Base-by-base conservation (phyloP, 495 filamentous ascomycete species). In the Lophiostoma macrostomum region DNA sequence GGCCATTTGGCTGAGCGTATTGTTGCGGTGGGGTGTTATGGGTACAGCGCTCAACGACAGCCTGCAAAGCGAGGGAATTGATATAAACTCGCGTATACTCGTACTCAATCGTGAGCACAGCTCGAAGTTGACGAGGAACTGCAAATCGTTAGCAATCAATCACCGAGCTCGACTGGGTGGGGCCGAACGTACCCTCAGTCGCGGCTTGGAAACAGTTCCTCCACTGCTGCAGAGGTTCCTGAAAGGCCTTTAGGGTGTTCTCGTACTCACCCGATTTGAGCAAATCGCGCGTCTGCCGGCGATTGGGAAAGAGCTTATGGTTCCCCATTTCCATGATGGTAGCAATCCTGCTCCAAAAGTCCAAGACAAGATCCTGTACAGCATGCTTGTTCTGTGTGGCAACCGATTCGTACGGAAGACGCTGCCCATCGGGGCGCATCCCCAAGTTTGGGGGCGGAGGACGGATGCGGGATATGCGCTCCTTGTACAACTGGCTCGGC, bases 41-140 rank as follows among this genome's bases (percentile, higher is more conserved):
- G 4, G 89, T 91, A 74, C 89, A 96, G 29, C 91, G 81, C 68
- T 96, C 91, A 14, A 96, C 86, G 16, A 97, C 90, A 4, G 93
- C 94, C 73, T 98, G 93, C 11, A 98, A 72, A 3, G 89, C 88
- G 12, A 98, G 76, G 4, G 89, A 94, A 63, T 96, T 96, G 71
- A 95, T 77, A 65, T 96, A 97, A 40, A 96, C 67, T 14, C 66
- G 60, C 19, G 64, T 52, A 38, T 70, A 71, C 34, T 70, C 69
- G 51, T 61, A 68, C 28, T 68, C 93, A 52, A 98, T 95, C 24
- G 83, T 82, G 5, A 98, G 72, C 42, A 97, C 90, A 60, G 86
- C 81, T 30, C 84, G 80, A 68, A 94, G 89, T 53, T 86, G 84
- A 4, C 78, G 78, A 1, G 88, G 84, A 49, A 96, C 78, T 82